phyloP scores from a whole-genome alignment of 257 asterid genomes.

The Forsythia viridissima region DNA sequence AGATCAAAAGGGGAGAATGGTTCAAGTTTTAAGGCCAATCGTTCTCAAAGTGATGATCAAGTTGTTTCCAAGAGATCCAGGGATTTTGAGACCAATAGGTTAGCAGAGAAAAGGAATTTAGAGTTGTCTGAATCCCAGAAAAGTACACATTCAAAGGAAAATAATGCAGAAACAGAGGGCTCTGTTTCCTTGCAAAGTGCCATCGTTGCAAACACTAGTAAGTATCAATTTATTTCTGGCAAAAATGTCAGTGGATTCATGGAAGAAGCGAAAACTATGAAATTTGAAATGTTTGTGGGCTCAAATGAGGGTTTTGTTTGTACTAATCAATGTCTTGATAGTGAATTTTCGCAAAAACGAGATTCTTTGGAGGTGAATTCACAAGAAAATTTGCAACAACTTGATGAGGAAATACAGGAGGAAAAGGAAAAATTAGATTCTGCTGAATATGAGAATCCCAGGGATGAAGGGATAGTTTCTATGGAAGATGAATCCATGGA shows the following conservation, averaged over 20 bases:
- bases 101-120: constrained; percentile 21
- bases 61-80: constrained; percentile 24
- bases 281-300: constrained; percentile 56
- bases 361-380: neutral
- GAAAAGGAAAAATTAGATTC: constrained; percentile 10
- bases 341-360: neutral
- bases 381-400: neutral
- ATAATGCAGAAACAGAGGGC: constrained; percentile 38
- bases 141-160: constrained; percentile 9
- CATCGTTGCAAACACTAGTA: constrained; percentile 27
- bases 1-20: constrained; percentile 38
- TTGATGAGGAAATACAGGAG: neutral
- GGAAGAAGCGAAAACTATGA: constrained; percentile 41
- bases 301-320: constrained; percentile 32
- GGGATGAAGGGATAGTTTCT: constrained; percentile 20
- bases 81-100: constrained; percentile 30
- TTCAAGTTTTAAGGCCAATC: constrained; percentile 30
- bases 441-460: constrained; percentile 7
- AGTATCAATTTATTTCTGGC: constrained; percentile 45
- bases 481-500: constrained; percentile 28
- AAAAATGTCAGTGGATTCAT: constrained; percentile 43
- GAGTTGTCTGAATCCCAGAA: constrained; percentile 15
- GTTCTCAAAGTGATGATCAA: constrained; percentile 31
- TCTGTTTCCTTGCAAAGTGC: constrained; percentile 43
- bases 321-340: constrained; percentile 28